phyloP scores from a whole-genome alignment of 2,329 filamentous ascomycete genomes.

The Pseudogymnoascus sp. region DNA sequence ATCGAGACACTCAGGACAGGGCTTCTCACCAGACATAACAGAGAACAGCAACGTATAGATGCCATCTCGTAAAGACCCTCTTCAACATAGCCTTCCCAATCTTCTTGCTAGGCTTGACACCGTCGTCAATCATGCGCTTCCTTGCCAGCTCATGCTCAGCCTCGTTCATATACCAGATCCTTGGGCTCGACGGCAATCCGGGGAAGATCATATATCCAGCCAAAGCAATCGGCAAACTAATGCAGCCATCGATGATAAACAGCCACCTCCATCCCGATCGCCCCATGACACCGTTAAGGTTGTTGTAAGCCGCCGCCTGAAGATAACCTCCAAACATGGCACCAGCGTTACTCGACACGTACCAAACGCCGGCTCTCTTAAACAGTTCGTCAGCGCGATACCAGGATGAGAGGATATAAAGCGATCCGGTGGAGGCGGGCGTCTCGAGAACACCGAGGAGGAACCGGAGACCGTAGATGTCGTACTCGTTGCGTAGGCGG shows the following conservation, averaged over 20 bases:
- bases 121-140: conserved; percentile 19
- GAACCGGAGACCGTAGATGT: conserved; percentile 11
- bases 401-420: conserved; percentile 14
- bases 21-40: conserved; percentile 22
- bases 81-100: conserved; percentile 22
- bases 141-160: conserved; percentile 20
- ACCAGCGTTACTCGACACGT: background rate
- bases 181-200: conserved; percentile 20
- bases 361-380: conserved; percentile 4
- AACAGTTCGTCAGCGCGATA: background rate
- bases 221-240: conserved; percentile 26
- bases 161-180: conserved; percentile 20
- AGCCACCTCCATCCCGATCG: conserved; percentile 27
- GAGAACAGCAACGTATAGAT: conserved; percentile 25
- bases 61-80: conserved; percentile 27
- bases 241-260: conserved; percentile 26
- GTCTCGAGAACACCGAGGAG: conserved; percentile 9
- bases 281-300: conserved; percentile 22
- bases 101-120: conserved; percentile 14
- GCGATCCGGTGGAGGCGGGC: background rate
- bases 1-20: no score
- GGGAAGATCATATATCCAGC: conserved; percentile 22
- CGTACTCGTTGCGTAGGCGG: background rate
- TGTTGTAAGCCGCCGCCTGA: conserved; percentile 24
- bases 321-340: conserved; percentile 13